These are phyloP conservation scores for Puccinia brachypodii DNA, from an alignment of 1,284 basidiomycete species.

Conservation along the genomic window DNA sequence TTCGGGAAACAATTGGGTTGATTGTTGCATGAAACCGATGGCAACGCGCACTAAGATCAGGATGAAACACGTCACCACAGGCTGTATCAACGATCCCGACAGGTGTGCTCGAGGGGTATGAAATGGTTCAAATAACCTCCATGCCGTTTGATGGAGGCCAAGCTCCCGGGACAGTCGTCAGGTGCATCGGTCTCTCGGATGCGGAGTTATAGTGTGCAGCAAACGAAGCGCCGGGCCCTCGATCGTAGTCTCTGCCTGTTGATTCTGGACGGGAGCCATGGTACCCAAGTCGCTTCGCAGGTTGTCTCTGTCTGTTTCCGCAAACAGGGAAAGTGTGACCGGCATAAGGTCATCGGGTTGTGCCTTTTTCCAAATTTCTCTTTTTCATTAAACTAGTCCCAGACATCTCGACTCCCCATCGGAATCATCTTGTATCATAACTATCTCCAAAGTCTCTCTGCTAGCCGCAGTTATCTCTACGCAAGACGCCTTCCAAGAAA, in stretches of 20 bases:
- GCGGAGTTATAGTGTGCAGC: background rate
- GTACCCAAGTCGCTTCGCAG: background rate
- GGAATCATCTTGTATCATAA: too few relatives aligned
- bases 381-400: background rate
- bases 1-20: background rate
- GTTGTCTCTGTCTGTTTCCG: background rate
- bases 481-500: background rate
- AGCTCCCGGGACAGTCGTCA: background rate
- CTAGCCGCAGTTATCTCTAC: background rate
- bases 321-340: background rate
- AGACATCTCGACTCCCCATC: background rate
- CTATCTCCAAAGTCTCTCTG: background rate
- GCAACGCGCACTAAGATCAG: background rate
- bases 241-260: background rate
- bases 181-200: conserved; percentile 5
- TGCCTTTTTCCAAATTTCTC: background rate
- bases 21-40: background rate
- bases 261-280: background rate
- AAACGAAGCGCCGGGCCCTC: background rate
- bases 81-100: background rate
- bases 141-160: background rate
- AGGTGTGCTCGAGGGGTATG: background rate
- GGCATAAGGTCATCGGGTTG: background rate
- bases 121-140: background rate
- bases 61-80: too few relatives aligned